Evolutionary conservation across 1,139 yeast species (phyloP).

Genomic region (Hyphopichia pseudoburtonii): DNA sequence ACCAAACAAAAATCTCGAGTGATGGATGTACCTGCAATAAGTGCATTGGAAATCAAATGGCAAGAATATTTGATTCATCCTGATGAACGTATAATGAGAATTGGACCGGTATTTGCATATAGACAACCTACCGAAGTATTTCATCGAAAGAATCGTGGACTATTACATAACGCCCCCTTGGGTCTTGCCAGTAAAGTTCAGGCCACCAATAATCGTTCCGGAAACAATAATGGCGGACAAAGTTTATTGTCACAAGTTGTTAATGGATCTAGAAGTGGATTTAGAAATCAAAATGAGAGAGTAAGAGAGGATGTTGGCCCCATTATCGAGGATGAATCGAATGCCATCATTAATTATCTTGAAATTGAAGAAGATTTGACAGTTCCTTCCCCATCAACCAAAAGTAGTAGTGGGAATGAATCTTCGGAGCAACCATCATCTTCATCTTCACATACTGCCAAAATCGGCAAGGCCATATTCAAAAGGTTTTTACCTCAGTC

Average conservation of each 20-base stretch:
- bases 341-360: conserved; percentile 29
- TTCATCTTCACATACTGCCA: too few species aligned
- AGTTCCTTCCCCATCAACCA: conserved; percentile 1
- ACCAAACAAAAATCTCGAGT: conserved; percentile 26
- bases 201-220: conserved; percentile 13
- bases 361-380: conserved; percentile 18
- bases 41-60: conserved; percentile 71
- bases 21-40: conserved; percentile 53
- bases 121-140: conserved; percentile 45
- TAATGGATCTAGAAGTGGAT: conserved; percentile 41
- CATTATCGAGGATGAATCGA: conserved; percentile 22
- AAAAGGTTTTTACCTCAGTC: conserved; percentile 29
- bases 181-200: conserved; percentile 32
- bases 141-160: conserved; percentile 58
- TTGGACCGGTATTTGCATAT: conserved; percentile 52
- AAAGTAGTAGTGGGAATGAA: neutral
- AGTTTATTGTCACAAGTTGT: conserved; percentile 57
- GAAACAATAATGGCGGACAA: conserved; percentile 19
- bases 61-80: conserved; percentile 53
- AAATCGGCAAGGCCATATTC: conserved; percentile 17
- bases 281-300: conserved; percentile 20
- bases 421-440: neutral
- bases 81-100: conserved; percentile 70
- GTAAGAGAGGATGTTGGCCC: conserved; percentile 11
- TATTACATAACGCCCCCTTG: conserved; percentile 61